Evolutionary conservation across 139 green algal species (phyloP).

Genomic region (Coccomyxa sp.): DNA sequence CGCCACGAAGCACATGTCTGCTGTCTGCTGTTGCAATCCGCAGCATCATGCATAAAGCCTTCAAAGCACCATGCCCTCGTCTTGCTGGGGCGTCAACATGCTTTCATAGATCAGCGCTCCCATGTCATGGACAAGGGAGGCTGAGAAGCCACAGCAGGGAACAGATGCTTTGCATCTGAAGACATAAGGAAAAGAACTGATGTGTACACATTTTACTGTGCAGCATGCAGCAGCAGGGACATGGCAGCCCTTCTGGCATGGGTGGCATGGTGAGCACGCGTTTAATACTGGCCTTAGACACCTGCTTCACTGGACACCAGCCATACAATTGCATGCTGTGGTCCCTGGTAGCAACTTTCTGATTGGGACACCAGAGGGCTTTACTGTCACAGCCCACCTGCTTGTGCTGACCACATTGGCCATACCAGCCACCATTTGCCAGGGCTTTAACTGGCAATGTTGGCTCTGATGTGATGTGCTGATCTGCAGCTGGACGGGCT

Average conservation of each 20-base stretch:
- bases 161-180: neutral
- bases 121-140: neutral
- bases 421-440: neutral
- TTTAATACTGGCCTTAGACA: neutral
- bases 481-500: neutral
- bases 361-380: neutral
- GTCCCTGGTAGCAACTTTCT: neutral
- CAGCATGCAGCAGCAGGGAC: neutral
- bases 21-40: neutral
- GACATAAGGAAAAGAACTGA: neutral
- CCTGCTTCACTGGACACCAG: neutral
- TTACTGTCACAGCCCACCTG: neutral
- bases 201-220: neutral
- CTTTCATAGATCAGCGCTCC: neutral
- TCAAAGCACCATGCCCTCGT: neutral
- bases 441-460: neutral
- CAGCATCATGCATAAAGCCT: neutral
- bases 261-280: neutral
- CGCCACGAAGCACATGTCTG: neutral
- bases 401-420: neutral
- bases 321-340: neutral
- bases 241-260: neutral
- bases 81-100: too few relatives aligned
- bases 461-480: neutral
- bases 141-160: neutral